These are phyloP conservation scores for Diversispora epigaea DNA, from an alignment of 192 early-diverging fungal species.

Conservation along the genomic window DNA sequence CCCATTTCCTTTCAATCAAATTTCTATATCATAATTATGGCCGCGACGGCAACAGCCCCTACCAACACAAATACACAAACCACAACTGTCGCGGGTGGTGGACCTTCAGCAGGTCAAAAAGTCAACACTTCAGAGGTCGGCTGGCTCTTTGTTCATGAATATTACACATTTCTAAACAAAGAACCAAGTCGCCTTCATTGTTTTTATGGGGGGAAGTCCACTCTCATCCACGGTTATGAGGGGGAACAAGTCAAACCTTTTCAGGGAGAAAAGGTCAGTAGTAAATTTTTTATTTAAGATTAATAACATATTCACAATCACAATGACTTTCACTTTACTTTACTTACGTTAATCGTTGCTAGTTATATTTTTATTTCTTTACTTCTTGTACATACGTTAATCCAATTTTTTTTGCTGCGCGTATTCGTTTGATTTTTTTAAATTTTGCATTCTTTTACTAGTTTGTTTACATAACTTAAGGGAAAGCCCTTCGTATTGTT, in stretches of 20 bases:
- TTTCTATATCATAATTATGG: neutral
- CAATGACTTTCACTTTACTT: neutral
- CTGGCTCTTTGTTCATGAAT: constrained; percentile 92
- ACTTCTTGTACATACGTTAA: too few species aligned
- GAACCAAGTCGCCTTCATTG: constrained; percentile 75
- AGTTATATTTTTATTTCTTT: too few species aligned
- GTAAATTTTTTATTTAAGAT: neutral
- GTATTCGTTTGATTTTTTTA: too few species aligned
- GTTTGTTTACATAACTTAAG: too few species aligned
- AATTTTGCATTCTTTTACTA: too few species aligned
- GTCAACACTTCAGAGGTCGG: constrained; percentile 69
- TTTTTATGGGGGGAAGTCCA: constrained; percentile 88
- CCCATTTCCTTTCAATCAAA: too few species aligned
- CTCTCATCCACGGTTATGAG: constrained; percentile 80
- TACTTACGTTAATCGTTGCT: neutral
- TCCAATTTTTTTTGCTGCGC: too few species aligned
- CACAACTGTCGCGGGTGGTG: constrained; percentile 27
- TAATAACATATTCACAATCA: neutral
- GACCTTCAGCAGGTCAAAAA: constrained; percentile 37
- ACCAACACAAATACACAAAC: constrained; percentile 38
- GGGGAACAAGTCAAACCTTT: constrained; percentile 65
- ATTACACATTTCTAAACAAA: constrained; percentile 90
- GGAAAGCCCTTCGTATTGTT: too few species aligned
- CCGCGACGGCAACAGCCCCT: constrained; percentile 4
- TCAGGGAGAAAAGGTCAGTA: constrained; percentile 70